Percentiles rank a stretch among this genome's conserved stretches.
Conservation (phyloP, 2,329 filamentous ascomycete species). For the Aureobasidium musti region DNA sequence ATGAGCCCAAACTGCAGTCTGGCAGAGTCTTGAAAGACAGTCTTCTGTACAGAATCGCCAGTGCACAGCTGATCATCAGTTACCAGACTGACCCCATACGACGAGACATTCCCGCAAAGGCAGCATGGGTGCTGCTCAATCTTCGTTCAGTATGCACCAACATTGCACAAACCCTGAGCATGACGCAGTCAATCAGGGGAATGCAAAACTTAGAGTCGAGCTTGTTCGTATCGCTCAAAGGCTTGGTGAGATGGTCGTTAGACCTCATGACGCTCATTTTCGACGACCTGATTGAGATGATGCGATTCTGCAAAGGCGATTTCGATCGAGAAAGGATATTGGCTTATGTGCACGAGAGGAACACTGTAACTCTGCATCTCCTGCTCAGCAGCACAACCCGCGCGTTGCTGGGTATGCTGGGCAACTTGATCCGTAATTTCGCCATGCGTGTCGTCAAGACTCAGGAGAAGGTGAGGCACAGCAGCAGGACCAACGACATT, state of each 20-base stretch:
- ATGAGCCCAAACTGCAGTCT: constrained; percentile 63
- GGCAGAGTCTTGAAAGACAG: constrained; percentile 68
- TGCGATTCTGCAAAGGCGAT: constrained; percentile 14
- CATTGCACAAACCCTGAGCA: constrained; percentile 35
- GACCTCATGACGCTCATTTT: constrained; percentile 62
- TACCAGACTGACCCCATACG: constrained; percentile 62
- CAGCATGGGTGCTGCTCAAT: constrained; percentile 73
- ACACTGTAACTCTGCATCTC: constrained; percentile 48
- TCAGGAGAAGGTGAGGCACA: constrained; percentile 26
- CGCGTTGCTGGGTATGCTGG: constrained; percentile 68
- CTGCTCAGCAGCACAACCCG: constrained; percentile 74
- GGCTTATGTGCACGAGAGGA: constrained; percentile 30
- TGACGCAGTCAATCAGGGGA: constrained; percentile 32
- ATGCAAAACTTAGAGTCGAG: constrained; percentile 50
- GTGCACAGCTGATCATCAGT: constrained; percentile 76
- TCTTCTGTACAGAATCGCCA: constrained; percentile 72
- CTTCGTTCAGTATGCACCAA: constrained; percentile 61
- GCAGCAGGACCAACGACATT: constrained; percentile 39
- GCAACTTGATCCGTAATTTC: constrained; percentile 58
- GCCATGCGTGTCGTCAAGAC: constrained; percentile 31
- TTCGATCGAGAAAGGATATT: not conserved
- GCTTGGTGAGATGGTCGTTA: constrained; percentile 76
- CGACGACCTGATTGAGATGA: constrained; percentile 51
- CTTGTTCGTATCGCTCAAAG: constrained; percentile 69
- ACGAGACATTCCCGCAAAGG: constrained; percentile 68